phyloP scores from a whole-genome alignment of 495 filamentous ascomycete species.

The Talaromyces nanjingensis region DNA sequence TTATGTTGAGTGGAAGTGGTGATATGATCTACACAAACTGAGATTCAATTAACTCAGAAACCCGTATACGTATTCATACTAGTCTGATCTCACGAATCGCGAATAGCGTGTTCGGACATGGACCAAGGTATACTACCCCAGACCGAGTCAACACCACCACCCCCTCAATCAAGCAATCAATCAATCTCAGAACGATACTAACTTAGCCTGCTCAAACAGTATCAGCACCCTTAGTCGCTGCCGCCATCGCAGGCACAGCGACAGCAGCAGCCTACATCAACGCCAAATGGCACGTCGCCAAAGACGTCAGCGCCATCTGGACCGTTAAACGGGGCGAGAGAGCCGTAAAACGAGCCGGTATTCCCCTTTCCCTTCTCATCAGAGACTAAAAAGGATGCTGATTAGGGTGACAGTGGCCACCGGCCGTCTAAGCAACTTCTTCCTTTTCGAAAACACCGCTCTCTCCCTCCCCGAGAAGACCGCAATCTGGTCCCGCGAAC shows the following conservation, averaged over 20 bases:
- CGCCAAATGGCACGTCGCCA: constrained; percentile 58
- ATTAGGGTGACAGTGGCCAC: constrained; percentile 29
- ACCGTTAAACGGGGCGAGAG: constrained; percentile 25
- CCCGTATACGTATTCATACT: background rate
- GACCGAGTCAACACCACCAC: background rate
- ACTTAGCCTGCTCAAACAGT: background rate
- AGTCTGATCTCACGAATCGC: background rate
- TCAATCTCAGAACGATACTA: background rate
- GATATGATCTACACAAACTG: background rate
- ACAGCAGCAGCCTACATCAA: constrained; percentile 58
- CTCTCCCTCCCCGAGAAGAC: constrained; percentile 37
- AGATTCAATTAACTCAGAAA: background rate
- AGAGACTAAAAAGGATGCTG: background rate
- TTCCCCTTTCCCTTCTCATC: background rate
- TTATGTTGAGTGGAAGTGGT: background rate
- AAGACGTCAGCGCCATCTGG: constrained; percentile 46
- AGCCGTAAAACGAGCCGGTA: constrained; percentile 28
- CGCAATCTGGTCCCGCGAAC: constrained; percentile 61
- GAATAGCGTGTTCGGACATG: background rate
- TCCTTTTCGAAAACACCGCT: constrained; percentile 54
- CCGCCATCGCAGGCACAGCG: constrained; percentile 32
- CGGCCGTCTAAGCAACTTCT: constrained; percentile 53
- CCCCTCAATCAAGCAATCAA: background rate
- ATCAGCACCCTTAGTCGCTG: constrained; percentile 24
- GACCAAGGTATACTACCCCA: background rate